Evolutionary conservation across 1,284 basidiomycete genomes (phyloP), one percentile per base, ranked within the genome.

Genomic region (Ceratobasidium theobromae): DNA sequence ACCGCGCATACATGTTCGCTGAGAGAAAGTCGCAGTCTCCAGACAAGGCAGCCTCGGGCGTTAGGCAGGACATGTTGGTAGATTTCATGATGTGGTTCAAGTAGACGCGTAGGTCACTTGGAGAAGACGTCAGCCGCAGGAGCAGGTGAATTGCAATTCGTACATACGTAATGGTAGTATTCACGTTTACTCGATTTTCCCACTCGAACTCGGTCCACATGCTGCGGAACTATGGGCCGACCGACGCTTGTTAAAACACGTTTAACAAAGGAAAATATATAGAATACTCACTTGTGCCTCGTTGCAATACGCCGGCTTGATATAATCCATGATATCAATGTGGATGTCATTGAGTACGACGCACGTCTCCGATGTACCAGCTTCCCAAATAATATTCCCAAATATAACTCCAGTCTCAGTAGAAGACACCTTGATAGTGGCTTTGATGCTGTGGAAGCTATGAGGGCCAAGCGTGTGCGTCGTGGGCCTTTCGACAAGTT

Each of bases 301-400:
- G 67, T 89, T 97, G 78, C 95, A 97, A 74, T 92, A 92, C 3
- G 95, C 93, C 0, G 96, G 95, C 76, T 97, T 94, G 80, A 99
- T 99, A 77, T 98, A 99, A 77, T 98, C 96, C 91, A 99, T 96
- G 72, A 99, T 98, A 77, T 99, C 97, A 71, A 98, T 93, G 77
- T 98, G 95, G 68, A 98, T 95, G 77, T 98, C 96, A 76, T 95
- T 98, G 73, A 98, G 77, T 53, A 99, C 95, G 40, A 93, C 94
- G 77, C 87, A 93, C 53, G 87, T 87, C 74, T 96, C 93, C 0
- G 87, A 82, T 71, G 95, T 86, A 52, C 88, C 91, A 70, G 74
- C 72, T 71, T 96, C 93, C 88, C 97, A 99, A 18, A 97, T 87
- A 71, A 99, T 98, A 76, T 95, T 97, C 43, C 96, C 96, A 72